Conservation (phyloP, 345 rosid genomes). For the Carallia pectinifolia region DNA sequence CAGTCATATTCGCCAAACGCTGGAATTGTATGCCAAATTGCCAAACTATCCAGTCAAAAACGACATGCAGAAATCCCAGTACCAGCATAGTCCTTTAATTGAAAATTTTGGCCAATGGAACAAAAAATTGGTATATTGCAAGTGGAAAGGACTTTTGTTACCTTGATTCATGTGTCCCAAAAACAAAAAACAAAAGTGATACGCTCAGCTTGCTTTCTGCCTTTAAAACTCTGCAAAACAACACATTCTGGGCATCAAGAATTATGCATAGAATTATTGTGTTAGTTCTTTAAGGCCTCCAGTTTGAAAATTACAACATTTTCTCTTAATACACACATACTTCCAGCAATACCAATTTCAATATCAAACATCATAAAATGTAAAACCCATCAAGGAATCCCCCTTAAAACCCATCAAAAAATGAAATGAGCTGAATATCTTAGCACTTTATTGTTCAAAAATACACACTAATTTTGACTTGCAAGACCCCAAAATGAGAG, state of each 20-base stretch:
- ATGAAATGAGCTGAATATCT: too few relatives aligned
- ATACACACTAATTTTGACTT: background rate
- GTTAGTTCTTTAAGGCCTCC: background rate
- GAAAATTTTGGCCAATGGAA: background rate
- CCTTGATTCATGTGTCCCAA: conserved; percentile 31
- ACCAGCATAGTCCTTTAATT: too few relatives aligned
- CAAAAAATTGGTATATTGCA: conserved; percentile 3
- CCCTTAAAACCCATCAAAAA: background rate
- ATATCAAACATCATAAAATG: background rate
- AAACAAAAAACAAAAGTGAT: conserved; percentile 2
- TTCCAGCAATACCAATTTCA: background rate
- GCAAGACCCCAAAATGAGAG: background rate
- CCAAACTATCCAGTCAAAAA: background rate
- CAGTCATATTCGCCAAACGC: background rate
- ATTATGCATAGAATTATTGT: background rate
- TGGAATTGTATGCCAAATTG: background rate
- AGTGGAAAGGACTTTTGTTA: conserved; percentile 10
- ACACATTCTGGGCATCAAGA: conserved; percentile 1
- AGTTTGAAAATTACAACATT: background rate
- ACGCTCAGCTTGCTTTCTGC: conserved; percentile 18
- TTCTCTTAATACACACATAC: background rate
- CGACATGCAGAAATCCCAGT: background rate
- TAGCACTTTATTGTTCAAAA: background rate
- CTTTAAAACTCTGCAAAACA: conserved; percentile 17
- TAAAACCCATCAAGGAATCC: background rate